Evolutionary conservation across 1,139 yeast species (phyloP).

Genomic region (Debaryomycetaceae sp.): DNA sequence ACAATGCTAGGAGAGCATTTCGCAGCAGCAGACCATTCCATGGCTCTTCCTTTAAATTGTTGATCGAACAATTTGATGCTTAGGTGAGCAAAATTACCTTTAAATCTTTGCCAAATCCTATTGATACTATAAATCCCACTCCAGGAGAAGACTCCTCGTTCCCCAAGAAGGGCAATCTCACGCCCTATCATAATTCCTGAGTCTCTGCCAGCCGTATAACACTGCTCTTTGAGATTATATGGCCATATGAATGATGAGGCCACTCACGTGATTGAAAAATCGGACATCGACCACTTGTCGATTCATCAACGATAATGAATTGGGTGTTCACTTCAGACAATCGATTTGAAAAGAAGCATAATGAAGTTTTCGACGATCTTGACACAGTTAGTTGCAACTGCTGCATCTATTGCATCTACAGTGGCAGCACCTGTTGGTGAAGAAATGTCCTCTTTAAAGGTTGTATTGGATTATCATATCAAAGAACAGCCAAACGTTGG

Average conservation of each 20-base stretch:
- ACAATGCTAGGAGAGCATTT: no score
- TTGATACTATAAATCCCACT: background rate
- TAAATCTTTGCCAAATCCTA: background rate
- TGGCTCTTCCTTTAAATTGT: background rate
- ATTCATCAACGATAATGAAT: background rate
- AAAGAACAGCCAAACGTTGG: conserved; percentile 37
- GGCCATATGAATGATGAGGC: no score
- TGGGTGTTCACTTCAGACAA: background rate
- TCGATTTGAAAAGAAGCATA: background rate
- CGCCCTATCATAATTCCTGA: background rate
- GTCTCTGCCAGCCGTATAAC: background rate
- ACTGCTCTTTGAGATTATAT: background rate
- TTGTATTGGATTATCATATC: conserved; percentile 40
- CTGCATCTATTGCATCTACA: conserved; percentile 15
- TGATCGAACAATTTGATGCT: background rate
- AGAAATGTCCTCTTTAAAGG: conserved; percentile 23
- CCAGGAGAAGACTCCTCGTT: background rate
- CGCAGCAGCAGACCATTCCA: background rate
- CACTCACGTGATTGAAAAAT: no score
- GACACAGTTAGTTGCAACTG: conserved; percentile 12
- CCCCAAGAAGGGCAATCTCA: background rate
- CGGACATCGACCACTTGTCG: background rate
- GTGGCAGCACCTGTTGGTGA: conserved; percentile 16
- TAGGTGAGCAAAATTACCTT: background rate
- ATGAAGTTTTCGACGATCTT: conserved; percentile 9